phyloP scores from a whole-genome alignment of 192 early-diverging fungal species.

The Spinellus fusiger region DNA sequence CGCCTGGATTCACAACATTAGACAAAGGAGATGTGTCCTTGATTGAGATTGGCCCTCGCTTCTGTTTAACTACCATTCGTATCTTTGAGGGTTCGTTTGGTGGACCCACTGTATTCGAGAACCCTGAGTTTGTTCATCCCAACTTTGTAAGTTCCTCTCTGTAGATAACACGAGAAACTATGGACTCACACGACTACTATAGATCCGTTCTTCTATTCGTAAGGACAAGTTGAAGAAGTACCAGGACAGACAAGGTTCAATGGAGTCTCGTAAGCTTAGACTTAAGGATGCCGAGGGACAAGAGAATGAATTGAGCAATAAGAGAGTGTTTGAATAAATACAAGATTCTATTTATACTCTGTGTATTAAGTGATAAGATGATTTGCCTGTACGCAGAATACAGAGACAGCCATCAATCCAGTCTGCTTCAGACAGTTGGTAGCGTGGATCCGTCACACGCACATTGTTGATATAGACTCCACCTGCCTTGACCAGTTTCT shows the following conservation, averaged over 20 bases:
- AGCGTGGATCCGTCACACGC: slow-evolving; percentile 39
- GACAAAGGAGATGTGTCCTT: slow-evolving; percentile 71
- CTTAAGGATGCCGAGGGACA: slow-evolving; percentile 38
- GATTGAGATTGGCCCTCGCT: slow-evolving; percentile 96
- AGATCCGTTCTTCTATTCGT: slow-evolving; percentile 39
- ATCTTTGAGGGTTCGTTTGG: slow-evolving; percentile 96
- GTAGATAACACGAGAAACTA: background rate
- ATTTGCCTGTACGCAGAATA: slow-evolving; percentile 74
- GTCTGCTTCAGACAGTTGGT: slow-evolving; percentile 38
- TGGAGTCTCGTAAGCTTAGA: slow-evolving; percentile 40
- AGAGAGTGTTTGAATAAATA: slow-evolving; percentile 10
- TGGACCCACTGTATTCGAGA: slow-evolving; percentile 88
- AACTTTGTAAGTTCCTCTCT: slow-evolving; percentile 24
- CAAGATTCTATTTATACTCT: slow-evolving; percentile 11
- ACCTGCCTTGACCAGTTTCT: slow-evolving; percentile 67
- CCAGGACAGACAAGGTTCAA: slow-evolving; percentile 38
- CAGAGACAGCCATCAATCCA: slow-evolving; percentile 64
- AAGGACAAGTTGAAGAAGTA: slow-evolving; percentile 48
- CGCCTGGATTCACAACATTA: slow-evolving; percentile 46
- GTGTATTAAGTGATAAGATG: slow-evolving; percentile 61
- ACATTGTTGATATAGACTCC: slow-evolving; percentile 78
- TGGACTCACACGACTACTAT: background rate
- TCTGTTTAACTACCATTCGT: slow-evolving; percentile 85
- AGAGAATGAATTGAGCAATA: slow-evolving; percentile 41
- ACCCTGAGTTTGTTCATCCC: slow-evolving; percentile 82